These are phyloP conservation scores for Arachnopeziza araneosa DNA, from an alignment of 2,329 filamentous ascomycete species.

Conservation along the genomic window DNA sequence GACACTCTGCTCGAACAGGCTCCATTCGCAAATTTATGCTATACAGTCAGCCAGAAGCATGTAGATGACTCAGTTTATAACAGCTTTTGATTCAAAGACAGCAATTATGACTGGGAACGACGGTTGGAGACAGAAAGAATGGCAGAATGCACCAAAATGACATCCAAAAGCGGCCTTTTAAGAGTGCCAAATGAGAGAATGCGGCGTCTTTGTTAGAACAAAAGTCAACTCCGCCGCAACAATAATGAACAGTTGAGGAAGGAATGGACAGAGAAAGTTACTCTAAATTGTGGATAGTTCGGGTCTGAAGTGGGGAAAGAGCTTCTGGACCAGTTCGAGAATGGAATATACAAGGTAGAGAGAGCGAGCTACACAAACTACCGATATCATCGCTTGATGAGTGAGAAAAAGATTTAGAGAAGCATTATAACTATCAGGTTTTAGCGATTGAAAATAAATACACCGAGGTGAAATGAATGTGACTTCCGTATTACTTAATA, in stretches of 20 bases:
- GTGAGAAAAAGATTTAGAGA: neutral
- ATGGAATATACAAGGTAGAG: neutral
- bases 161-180: neutral
- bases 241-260: neutral
- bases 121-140: neutral
- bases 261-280: neutral
- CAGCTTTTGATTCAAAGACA: neutral
- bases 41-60: neutral
- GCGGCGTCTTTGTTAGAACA: neutral
- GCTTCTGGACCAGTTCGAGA: neutral
- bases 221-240: neutral
- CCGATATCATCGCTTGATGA: neutral
- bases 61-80: neutral
- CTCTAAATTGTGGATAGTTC: neutral
- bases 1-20: neutral
- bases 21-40: neutral
- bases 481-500: too few relatives aligned
- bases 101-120: neutral
- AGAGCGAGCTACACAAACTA: neutral
- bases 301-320: neutral
- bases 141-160: neutral
- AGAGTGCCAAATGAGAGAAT: neutral
- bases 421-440: too few relatives aligned
- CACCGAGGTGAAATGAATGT: too few relatives aligned
- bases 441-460: too few relatives aligned